Base-by-base conservation (phyloP, 2,329 filamentous ascomycete genomes). In the Diaporthe citrichinensis region DNA sequence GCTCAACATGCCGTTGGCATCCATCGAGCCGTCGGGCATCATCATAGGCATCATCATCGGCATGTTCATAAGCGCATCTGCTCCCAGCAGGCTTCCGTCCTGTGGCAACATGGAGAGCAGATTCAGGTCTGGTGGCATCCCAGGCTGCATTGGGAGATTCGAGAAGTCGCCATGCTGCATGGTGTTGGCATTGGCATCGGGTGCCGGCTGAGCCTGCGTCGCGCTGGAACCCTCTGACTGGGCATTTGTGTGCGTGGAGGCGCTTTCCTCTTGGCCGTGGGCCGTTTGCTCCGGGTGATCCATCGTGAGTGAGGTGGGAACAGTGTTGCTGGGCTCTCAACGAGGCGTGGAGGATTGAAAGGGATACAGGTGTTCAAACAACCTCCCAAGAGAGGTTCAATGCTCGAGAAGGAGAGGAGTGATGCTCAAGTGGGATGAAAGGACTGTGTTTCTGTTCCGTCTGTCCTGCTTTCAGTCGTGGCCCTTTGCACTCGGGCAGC, bases 41-140 rank as follows among this genome's bases (percentile, higher is more conserved):
- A 80, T 78, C 73, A 82, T 79, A 23, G 84, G 80, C 62, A 83
- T 78, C 78, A 84, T 80, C 61, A 82, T 75, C 4, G 80, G 77
- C 76, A 84, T 77, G 49, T 78, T 76, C 58, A 79, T 78, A 6
- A 76, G 77, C 46, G 78, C 78, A 80, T 74, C 79, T 78, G 69
- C 75, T 78, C 65, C 72, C 61, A 76, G 23, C 55, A 75, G n/a
- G 73, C 69, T 75, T n/a, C 81, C 72, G 55, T 77, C 49, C 57
- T 79, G 72, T 71, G 77, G 78, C 78, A 76, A 75, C 78, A 76
- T 72, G 67, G 69, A 71, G 75, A 76, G 72, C 73, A 79, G 68
- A 77, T 79, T 53, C 62, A 79, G 36, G 74, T 77, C 75, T 36
- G 75, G 17, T 31, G 73, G 69, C 39, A 76, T 65, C n/a, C 57